Evolutionary conservation across 1,284 basidiomycete species (phyloP).

Genomic region (Athelia psychrophila): DNA sequence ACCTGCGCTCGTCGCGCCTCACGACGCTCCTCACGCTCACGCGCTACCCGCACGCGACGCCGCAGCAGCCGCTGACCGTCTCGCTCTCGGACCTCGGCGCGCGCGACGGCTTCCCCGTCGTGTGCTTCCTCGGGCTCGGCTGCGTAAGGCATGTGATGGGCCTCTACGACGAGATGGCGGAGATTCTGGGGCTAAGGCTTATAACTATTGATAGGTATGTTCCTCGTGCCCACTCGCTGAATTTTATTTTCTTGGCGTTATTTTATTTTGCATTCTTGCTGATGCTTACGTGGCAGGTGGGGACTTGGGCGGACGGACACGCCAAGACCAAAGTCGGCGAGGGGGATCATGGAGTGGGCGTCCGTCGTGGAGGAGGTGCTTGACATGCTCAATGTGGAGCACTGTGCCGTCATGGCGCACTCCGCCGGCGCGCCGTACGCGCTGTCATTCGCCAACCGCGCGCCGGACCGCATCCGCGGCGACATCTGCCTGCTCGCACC

Average conservation of each 20-base stretch:
- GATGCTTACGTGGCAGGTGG: slow-evolving; percentile 58
- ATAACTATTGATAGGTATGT: slow-evolving; percentile 91
- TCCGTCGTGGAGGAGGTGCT: slow-evolving; percentile 87
- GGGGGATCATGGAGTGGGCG: slow-evolving; percentile 90
- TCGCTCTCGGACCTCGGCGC: slow-evolving; percentile 91
- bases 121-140: slow-evolving; percentile 92
- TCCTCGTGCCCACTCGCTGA: slow-evolving; percentile 1
- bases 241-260: no score
- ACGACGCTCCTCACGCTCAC: slow-evolving; percentile 82
- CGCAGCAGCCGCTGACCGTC: slow-evolving; percentile 73
- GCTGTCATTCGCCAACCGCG: slow-evolving; percentile 78
- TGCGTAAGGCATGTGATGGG: slow-evolving; percentile 94
- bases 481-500: slow-evolving; percentile 90
- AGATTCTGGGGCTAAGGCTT: slow-evolving; percentile 79
- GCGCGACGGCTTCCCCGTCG: slow-evolving; percentile 77
- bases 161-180: slow-evolving; percentile 94
- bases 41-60: slow-evolving; percentile 74
- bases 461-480: slow-evolving; percentile 76
- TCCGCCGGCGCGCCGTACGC: slow-evolving; percentile 97
- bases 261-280: slow-evolving; percentile 11
- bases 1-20: slow-evolving; percentile 80
- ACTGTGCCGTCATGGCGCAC: slow-evolving; percentile 91
- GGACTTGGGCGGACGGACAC: slow-evolving; percentile 86
- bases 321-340: slow-evolving; percentile 62
- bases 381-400: slow-evolving; percentile 74